phyloP scores from a whole-genome alignment of 2,329 filamentous ascomycete genomes.

The Didymella exigua region DNA sequence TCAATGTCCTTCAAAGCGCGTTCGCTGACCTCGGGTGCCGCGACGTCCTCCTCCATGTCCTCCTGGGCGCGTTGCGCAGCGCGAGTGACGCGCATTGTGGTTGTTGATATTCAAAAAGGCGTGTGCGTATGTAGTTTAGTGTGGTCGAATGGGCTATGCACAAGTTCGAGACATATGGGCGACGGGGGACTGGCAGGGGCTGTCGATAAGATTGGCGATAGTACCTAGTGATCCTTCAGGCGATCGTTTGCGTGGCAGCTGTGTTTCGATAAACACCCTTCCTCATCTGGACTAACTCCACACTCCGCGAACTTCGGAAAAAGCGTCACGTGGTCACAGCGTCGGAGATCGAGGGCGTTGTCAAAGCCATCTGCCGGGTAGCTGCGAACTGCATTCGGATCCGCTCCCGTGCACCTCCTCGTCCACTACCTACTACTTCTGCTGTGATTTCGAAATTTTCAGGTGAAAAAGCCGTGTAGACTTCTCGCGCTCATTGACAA shows the following conservation, averaged over 20 bases:
- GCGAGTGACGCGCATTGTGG: conserved; percentile 52
- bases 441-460: neutral
- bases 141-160: conserved; percentile 14
- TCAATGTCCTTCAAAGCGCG: conserved; percentile 50
- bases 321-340: conserved; percentile 6
- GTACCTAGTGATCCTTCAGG: neutral
- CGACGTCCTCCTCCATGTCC: conserved; percentile 45
- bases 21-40: conserved; percentile 37
- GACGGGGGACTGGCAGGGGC: conserved; percentile 14
- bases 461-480: neutral
- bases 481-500: conserved; percentile 7
- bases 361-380: conserved; percentile 13
- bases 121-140: neutral
- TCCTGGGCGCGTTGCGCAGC: conserved; percentile 51
- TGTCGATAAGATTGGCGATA: conserved; percentile 6
- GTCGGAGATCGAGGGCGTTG: neutral
- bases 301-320: neutral
- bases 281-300: conserved; percentile 9
- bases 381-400: conserved; percentile 3
- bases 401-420: conserved; percentile 4
- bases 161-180: conserved; percentile 22
- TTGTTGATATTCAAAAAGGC: conserved; percentile 2
- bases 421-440: conserved; percentile 1
- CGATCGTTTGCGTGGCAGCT: conserved; percentile 5
- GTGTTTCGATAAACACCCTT: conserved; percentile 9